phyloP scores from a whole-genome alignment of 768 basidiomycete genomes.

The Lactarius sp. region DNA sequence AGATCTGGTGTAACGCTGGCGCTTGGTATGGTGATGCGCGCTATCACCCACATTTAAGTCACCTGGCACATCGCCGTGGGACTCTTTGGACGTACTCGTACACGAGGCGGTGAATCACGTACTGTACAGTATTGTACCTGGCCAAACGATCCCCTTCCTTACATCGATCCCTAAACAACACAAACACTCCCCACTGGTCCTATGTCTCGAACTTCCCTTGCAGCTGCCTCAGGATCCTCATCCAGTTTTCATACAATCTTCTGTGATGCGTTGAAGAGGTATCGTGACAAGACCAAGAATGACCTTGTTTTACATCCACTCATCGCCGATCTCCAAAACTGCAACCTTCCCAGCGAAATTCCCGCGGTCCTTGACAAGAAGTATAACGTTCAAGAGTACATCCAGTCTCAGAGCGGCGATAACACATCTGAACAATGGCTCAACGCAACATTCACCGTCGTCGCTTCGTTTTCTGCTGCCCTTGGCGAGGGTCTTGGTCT shows the following conservation, averaged over 20 bases:
- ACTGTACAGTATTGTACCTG: no score
- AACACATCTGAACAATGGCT: not conserved
- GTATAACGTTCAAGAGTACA: not conserved
- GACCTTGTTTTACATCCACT: slow-evolving; percentile 2
- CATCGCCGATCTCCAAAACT: not conserved
- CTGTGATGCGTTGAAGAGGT: not conserved
- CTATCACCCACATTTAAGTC: no score
- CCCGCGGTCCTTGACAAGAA: not conserved
- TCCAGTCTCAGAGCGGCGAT: not conserved
- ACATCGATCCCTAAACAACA: no score
- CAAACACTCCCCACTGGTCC: slow-evolving; percentile 27
- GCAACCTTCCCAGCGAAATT: not conserved
- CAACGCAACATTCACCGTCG: not conserved
- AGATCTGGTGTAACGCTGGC: no score
- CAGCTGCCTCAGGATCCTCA: not conserved
- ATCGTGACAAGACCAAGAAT: not conserved
- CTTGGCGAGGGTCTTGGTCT: not conserved
- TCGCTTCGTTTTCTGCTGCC: not conserved
- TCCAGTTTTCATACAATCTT: not conserved
- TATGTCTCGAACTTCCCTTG: not conserved
- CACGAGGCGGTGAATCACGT: no score
- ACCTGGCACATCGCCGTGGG: no score
- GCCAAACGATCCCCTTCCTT: no score
- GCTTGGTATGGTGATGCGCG: no score
- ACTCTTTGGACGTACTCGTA: no score